Conservation (phyloP, 148 eudicot genomes). For the Simmondsia chinensis region DNA sequence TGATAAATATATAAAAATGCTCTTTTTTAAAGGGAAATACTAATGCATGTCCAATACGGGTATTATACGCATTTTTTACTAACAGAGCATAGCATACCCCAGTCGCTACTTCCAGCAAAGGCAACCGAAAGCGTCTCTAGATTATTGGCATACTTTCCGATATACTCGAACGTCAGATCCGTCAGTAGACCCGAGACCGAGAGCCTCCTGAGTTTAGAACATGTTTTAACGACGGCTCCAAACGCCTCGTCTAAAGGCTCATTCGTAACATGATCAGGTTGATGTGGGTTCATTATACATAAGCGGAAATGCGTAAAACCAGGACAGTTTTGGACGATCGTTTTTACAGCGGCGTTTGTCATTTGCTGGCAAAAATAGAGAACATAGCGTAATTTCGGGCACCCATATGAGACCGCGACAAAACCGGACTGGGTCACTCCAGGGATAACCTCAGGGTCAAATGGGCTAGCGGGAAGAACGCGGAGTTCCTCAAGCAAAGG, state of each 20-base stretch:
- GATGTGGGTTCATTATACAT: slow-evolving; percentile 72
- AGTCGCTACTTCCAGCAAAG: slow-evolving; percentile 79
- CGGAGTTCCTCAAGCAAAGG: slow-evolving; percentile 77
- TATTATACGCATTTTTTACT: no score
- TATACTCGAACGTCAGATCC: slow-evolving; percentile 61
- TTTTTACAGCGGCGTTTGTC: slow-evolving; percentile 82
- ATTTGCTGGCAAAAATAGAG: slow-evolving; percentile 77
- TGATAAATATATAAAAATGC: no score
- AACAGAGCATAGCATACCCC: no score
- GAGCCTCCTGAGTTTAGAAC: slow-evolving; percentile 60
- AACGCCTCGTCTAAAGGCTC: slow-evolving; percentile 90
- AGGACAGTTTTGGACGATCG: slow-evolving; percentile 65
- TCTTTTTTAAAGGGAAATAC: no score
- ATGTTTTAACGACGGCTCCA: slow-evolving; percentile 62
- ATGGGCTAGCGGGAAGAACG: slow-evolving; percentile 75
- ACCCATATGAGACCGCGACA: slow-evolving; percentile 63
- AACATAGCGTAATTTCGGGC: slow-evolving; percentile 59
- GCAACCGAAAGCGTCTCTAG: slow-evolving; percentile 85
- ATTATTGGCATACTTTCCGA: slow-evolving; percentile 75
- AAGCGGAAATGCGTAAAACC: slow-evolving; percentile 79
- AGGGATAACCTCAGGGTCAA: slow-evolving; percentile 32
- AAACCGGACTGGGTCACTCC: slow-evolving; percentile 73
- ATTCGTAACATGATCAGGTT: slow-evolving; percentile 57
- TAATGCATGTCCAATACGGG: no score
- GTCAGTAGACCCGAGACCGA: slow-evolving; percentile 71